Percentiles rank a stretch among this genome's conserved stretches.
phyloP scores from a whole-genome alignment of 139 green algal species.

The Chlamydomonas schloesseri region DNA sequence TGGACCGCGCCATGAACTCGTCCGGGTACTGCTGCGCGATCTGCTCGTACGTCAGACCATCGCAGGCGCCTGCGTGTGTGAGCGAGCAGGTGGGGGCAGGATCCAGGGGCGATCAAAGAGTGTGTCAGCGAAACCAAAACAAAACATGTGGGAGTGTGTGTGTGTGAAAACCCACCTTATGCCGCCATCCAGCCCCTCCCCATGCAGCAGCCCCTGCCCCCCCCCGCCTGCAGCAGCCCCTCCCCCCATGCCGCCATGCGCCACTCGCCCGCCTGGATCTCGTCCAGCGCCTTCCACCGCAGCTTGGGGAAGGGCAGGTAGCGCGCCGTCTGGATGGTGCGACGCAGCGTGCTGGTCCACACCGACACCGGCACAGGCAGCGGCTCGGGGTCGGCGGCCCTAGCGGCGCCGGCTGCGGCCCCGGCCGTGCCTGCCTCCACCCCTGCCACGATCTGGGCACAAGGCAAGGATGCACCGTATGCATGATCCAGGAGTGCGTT shows the following conservation, averaged over 20 bases:
- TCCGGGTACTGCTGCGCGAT: conserved; percentile 81
- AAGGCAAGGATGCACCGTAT: no score
- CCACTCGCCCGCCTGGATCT: conserved; percentile 60
- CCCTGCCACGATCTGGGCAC: no score
- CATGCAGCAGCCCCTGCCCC: no score
- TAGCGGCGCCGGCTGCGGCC: no score
- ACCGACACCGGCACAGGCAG: conserved; percentile 79
- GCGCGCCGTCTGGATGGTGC: conserved; percentile 91
- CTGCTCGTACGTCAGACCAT: conserved; percentile 90
- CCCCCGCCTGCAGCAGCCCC: no score
- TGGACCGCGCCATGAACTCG: conserved; percentile 78
- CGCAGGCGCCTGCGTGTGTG: conserved; percentile 70
- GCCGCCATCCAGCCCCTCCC: no score
- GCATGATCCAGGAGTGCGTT: no score
- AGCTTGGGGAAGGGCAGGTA: conserved; percentile 90
- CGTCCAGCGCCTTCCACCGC: conserved; percentile 86
- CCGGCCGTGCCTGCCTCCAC: no score
- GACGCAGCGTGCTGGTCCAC: conserved; percentile 93
- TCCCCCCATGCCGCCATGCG: no score
- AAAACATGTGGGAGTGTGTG: no score
- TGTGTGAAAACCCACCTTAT: no score
- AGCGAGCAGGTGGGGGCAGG: not conserved
- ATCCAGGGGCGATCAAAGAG: not conserved
- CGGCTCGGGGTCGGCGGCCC: not conserved
- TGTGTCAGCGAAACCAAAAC: not conserved